Conservation (phyloP, 2,329 filamentous ascomycete genomes). For the Raffaelea ambrosiae region DNA sequence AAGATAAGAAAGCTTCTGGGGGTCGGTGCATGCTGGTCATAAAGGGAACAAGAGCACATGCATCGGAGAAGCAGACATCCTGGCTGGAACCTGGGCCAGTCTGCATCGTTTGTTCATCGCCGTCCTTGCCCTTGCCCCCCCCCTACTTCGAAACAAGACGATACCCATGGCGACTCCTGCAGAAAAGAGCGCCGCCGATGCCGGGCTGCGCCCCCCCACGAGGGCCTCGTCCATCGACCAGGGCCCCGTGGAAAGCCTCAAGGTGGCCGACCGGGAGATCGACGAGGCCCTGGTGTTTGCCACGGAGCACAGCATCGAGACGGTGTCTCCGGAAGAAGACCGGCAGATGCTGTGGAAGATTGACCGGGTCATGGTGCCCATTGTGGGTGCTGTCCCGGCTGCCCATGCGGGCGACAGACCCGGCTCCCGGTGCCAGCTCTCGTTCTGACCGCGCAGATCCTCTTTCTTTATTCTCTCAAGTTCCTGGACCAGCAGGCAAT, state of each 20-base stretch:
- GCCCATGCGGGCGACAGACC: neutral
- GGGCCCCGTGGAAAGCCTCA: neutral
- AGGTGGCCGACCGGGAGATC: conserved; percentile 2
- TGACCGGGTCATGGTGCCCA: conserved; percentile 24
- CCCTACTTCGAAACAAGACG: too few species aligned
- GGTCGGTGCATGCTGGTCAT: too few species aligned
- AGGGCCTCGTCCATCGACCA: conserved; percentile 4
- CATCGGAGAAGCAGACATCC: too few species aligned
- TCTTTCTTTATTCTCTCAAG: conserved; percentile 23
- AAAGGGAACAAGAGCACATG: too few species aligned
- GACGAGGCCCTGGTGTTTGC: conserved; percentile 11
- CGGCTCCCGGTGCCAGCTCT: too few species aligned
- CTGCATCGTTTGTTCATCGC: neutral
- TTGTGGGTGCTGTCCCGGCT: neutral
- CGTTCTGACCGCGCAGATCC: conserved; percentile 16
- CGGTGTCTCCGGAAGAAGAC: conserved; percentile 12
- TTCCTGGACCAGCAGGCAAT: conserved; percentile 21
- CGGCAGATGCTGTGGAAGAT: conserved; percentile 23
- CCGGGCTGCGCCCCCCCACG: neutral
- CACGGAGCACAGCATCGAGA: conserved; percentile 11
- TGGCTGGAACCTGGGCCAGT: neutral
- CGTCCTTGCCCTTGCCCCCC: neutral
- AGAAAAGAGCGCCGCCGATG: neutral
- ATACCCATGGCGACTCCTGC: neutral
- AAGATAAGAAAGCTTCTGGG: too few species aligned